Percentiles rank a stretch among this genome's conserved stretches.
Evolutionary conservation across 2,329 filamentous ascomycete genomes (phyloP).

Genomic region (Ophiostoma piceae): DNA sequence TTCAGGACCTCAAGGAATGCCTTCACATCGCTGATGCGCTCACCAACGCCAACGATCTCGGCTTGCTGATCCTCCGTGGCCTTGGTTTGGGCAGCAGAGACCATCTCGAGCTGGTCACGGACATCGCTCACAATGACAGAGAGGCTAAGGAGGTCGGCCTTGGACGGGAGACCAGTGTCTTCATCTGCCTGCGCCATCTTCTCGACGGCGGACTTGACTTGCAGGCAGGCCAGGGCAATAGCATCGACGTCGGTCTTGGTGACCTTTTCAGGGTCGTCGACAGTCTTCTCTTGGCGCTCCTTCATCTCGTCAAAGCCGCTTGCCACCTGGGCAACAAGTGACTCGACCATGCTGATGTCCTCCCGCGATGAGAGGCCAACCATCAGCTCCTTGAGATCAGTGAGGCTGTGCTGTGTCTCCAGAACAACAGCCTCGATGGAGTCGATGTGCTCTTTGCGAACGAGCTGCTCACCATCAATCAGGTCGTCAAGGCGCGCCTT

Average conservation of each 20-base stretch:
- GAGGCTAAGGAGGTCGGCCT: constrained; percentile 69
- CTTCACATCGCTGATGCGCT: constrained; percentile 66
- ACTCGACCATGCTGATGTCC: constrained; percentile 70
- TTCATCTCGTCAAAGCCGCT: constrained; percentile 69
- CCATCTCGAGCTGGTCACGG: constrained; percentile 57
- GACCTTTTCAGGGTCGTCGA: constrained; percentile 56
- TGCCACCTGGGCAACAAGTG: constrained; percentile 72
- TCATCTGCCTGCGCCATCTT: constrained; percentile 67
- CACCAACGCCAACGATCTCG: constrained; percentile 72
- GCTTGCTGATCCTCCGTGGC: constrained; percentile 78
- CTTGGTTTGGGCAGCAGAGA: constrained; percentile 69
- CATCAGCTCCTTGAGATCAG: constrained; percentile 33
- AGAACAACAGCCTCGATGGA: constrained; percentile 61
- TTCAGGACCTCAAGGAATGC: constrained; percentile 72
- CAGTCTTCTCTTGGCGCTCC: constrained; percentile 46
- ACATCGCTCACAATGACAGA: constrained; percentile 63
- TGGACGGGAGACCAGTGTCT: constrained; percentile 60
- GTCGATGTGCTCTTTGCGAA: constrained; percentile 61
- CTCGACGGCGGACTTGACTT: constrained; percentile 74
- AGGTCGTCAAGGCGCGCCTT: constrained; percentile 81
- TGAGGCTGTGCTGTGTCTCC: constrained; percentile 69
- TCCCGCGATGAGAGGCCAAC: constrained; percentile 58
- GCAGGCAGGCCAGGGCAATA: constrained; percentile 74
- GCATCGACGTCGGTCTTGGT: constrained; percentile 79
- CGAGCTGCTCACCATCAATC: constrained; percentile 65